Evolutionary conservation across 2,329 filamentous ascomycete genomes (phyloP), one percentile per base, ranked within the genome.

Genomic region (Beauveria rudraprayagi): DNA sequence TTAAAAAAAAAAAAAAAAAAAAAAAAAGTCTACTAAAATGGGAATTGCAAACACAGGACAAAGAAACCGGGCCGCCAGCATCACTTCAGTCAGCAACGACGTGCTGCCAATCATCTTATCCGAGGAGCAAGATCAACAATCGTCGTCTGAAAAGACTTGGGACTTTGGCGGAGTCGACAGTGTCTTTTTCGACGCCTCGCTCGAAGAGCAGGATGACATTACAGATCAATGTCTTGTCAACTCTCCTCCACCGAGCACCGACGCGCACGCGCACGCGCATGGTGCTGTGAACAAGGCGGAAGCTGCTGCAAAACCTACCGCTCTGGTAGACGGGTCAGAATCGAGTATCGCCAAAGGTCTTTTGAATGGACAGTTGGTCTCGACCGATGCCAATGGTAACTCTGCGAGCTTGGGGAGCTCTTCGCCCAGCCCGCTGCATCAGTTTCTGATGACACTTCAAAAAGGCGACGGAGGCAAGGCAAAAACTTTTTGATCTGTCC

Each of bases 371-470:
- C 51, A 40, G 4, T 6, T 41, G 5, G 22, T 41, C 6, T 54
- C 51, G 5, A 8, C 8, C 34, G 34, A 54, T 11, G 51, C 16
- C 11, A 24, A 16, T 14, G 19, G 37, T 28, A 11, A n/a, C n/a
- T 34, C 53, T 30, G 9, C 40, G 17, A 56, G 16, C 16, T 22
- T 56, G 14, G 40, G 7, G 17, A 28, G 40, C 24, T 17, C 26
- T 19, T 44, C 44, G 17, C 16, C 28, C 9, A 57, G 41, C 22
- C 55, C 55, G 3, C 44, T 57, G 19, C 55, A 41, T 7, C 55
- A 57, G 34, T 37, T 57, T 34, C 37, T 57, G 22, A 37, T 57
- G 19, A 50, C 55, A 8, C 55, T 57, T 8, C 55, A 57, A 8
- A 47, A 50, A 5, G 54, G 54, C 4, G 41, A 56, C 22, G 26